These are phyloP conservation scores for Arthromyces matolae DNA, from an alignment of 768 basidiomycete genomes.

Conservation along the genomic window DNA sequence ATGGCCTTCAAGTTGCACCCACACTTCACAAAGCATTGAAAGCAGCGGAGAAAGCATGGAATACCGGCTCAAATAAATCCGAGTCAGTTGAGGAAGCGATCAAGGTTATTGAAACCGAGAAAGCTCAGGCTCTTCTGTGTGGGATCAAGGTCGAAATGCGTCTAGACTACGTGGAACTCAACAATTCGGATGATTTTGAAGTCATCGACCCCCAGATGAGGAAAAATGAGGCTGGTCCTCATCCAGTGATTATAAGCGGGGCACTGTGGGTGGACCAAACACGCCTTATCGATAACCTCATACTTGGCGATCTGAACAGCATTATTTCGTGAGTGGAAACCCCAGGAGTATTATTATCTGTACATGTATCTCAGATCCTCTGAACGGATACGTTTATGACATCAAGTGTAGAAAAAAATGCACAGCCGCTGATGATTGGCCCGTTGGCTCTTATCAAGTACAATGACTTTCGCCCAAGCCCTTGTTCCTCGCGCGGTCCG, in stretches of 20 bases:
- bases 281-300: slow-evolving; percentile 88
- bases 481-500: no score
- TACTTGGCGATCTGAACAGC: slow-evolving; percentile 53
- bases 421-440: no score
- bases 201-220: slow-evolving; percentile 37
- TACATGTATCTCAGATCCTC: no score
- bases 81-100: slow-evolving; percentile 45
- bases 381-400: no score
- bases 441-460: no score
- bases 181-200: slow-evolving; percentile 74
- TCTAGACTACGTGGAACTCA: slow-evolving; percentile 88
- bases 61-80: slow-evolving; percentile 42
- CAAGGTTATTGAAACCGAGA: slow-evolving; percentile 33
- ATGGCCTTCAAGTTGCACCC: slow-evolving; percentile 65
- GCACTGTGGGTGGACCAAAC: slow-evolving; percentile 85
- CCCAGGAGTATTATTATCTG: no score
- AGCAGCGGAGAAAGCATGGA: slow-evolving; percentile 56
- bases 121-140: slow-evolving; percentile 26
- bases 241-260: slow-evolving; percentile 72
- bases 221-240: slow-evolving; percentile 24
- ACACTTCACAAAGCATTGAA: slow-evolving; percentile 68
- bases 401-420: no score
- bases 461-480: no score
- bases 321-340: slow-evolving; percentile 36
- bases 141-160: slow-evolving; percentile 48